phyloP scores from a whole-genome alignment of 164 flowering plant species.

The Kingdonia uniflora region DNA sequence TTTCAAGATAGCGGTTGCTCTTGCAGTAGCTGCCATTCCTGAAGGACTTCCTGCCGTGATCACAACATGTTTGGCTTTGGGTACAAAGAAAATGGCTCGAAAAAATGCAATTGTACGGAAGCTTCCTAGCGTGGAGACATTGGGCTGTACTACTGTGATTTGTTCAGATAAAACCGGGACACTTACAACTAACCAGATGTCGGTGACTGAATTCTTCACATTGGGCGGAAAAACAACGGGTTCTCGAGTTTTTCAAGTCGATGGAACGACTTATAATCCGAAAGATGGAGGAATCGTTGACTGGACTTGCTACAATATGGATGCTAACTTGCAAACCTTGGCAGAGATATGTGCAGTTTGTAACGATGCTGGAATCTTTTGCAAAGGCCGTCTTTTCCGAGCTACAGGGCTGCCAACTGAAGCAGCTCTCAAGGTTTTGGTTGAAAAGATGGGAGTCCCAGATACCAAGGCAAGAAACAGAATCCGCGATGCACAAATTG shows the following conservation, averaged over 20 bases:
- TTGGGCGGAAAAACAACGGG: slow-evolving; percentile 60
- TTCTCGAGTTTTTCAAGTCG: slow-evolving; percentile 50
- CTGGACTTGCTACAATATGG: slow-evolving; percentile 78
- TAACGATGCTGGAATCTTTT: slow-evolving; percentile 79
- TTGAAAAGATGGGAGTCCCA: slow-evolving; percentile 95
- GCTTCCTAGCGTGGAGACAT: slow-evolving; percentile 89
- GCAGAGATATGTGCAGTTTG: slow-evolving; percentile 87
- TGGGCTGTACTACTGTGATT: slow-evolving; percentile 89
- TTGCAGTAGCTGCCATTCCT: slow-evolving; percentile 94
- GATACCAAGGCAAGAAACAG: slow-evolving; percentile 56
- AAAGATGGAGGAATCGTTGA: slow-evolving; percentile 80
- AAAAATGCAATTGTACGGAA: slow-evolving; percentile 85
- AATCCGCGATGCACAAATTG: slow-evolving; percentile 47
- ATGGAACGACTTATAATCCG: slow-evolving; percentile 87
- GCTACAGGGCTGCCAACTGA: slow-evolving; percentile 93
- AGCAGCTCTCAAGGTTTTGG: slow-evolving; percentile 93
- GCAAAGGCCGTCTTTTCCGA: slow-evolving; percentile 50
- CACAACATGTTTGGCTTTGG: slow-evolving; percentile 84
- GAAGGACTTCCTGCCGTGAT: slow-evolving; percentile 96
- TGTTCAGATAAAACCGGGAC: slow-evolving; percentile 96
- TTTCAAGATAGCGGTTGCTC: slow-evolving; percentile 84
- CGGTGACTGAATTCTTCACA: slow-evolving; percentile 65
- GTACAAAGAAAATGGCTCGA: slow-evolving; percentile 88
- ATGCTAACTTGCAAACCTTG: slow-evolving; percentile 65
- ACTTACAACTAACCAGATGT: slow-evolving; percentile 91